Percentiles rank a stretch among this genome's conserved stretches.
phyloP scores from a whole-genome alignment of 768 basidiomycete species.

The Termitomyces sp. region DNA sequence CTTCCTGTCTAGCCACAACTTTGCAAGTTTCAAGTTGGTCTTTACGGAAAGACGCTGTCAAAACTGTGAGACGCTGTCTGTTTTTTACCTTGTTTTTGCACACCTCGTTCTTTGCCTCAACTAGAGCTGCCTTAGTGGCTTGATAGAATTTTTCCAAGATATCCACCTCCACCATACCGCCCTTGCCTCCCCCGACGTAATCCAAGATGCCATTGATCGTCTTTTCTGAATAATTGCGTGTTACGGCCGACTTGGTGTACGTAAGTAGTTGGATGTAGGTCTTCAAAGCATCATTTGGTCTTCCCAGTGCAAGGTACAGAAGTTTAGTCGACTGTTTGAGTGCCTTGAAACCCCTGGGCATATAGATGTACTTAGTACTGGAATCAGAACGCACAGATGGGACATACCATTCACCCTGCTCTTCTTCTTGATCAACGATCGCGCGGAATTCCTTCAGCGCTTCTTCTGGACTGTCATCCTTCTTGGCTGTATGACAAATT shows the following conservation, averaged over 20 bases:
- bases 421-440: slow-evolving; percentile 88
- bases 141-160: slow-evolving; percentile 95
- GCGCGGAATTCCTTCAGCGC: slow-evolving; percentile 85
- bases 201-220: slow-evolving; percentile 98
- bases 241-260: slow-evolving; percentile 94
- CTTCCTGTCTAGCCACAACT: slow-evolving; percentile 93
- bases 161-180: slow-evolving; percentile 73
- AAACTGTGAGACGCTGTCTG: slow-evolving; percentile 2
- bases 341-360: slow-evolving; percentile 92
- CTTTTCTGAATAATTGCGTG: slow-evolving; percentile 96
- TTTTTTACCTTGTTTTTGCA: slow-evolving; percentile 12
- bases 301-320: slow-evolving; percentile 70
- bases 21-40: slow-evolving; percentile 95
- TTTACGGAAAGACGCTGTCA: slow-evolving; percentile 84
- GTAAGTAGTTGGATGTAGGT: slow-evolving; percentile 84
- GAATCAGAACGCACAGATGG: not conserved
- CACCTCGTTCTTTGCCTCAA: slow-evolving; percentile 96
- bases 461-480: slow-evolving; percentile 90
- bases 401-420: slow-evolving; percentile 88
- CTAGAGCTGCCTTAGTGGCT: slow-evolving; percentile 81
- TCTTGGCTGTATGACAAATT: slow-evolving; percentile 58
- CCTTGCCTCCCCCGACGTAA: slow-evolving; percentile 90
- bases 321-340: slow-evolving; percentile 97
- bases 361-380: not conserved
- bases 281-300: slow-evolving; percentile 79